A percentile compares a stretch with the other conserved stretches of the same genome.
These are phyloP conservation scores for Lobosporangium transversale DNA, from an alignment of 192 early-diverging fungal species.

Conservation along the genomic window DNA sequence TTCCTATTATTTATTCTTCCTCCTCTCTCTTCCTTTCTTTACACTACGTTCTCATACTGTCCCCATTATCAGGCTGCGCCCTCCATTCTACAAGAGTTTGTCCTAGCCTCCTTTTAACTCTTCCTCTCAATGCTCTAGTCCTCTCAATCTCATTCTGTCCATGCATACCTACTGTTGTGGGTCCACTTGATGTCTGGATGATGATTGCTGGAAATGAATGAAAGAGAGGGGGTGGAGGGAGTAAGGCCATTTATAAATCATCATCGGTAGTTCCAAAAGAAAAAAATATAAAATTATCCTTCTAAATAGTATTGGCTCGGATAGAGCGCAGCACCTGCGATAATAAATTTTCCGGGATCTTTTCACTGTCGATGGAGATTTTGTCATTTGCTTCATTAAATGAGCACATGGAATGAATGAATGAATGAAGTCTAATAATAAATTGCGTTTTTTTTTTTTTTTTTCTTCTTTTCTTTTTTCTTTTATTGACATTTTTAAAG, in stretches of 20 bases:
- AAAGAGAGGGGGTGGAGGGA: not conserved
- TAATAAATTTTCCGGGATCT: slow-evolving; percentile 1
- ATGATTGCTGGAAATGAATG: not conserved
- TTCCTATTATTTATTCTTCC: too few species aligned
- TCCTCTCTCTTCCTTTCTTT: not conserved
- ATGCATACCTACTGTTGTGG: not conserved
- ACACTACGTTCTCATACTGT: not conserved
- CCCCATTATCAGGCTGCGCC: too few species aligned
- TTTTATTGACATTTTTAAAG: too few species aligned
- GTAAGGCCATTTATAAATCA: slow-evolving; percentile 1
- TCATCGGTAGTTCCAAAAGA: not conserved
- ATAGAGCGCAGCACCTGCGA: slow-evolving; percentile 4
- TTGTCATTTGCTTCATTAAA: too few species aligned
- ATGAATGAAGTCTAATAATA: too few species aligned
- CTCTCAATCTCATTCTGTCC: too few species aligned
- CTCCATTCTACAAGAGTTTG: too few species aligned
- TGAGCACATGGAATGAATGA: too few species aligned
- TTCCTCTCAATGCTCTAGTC: too few species aligned
- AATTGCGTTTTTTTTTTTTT: not conserved
- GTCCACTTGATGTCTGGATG: not conserved
- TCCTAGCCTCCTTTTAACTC: too few species aligned
- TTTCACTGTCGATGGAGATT: not conserved
- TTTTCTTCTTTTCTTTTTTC: slow-evolving; percentile 1
- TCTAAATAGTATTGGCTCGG: too few species aligned
- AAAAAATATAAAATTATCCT: slow-evolving; percentile 6